Evolutionary conservation across 345 rosid genomes (phyloP).

Genomic region (Gossypium herbaceum): DNA sequence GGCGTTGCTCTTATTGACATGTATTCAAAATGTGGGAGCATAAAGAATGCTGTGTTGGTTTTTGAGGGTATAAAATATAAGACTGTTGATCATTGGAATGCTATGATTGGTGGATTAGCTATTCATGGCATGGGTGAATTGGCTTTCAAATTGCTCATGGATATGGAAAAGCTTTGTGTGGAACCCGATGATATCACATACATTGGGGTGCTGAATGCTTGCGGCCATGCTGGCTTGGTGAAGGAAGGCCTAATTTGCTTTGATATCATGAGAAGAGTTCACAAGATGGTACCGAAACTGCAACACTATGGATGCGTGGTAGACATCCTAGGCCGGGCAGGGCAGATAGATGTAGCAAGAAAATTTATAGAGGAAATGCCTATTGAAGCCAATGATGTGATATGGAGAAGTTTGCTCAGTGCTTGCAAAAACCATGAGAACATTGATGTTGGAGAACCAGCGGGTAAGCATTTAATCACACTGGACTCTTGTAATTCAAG

Average conservation of each 20-base stretch:
- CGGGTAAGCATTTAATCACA: constrained; percentile 33
- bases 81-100: constrained; percentile 55
- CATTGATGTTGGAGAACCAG: constrained; percentile 43
- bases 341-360: constrained; percentile 43
- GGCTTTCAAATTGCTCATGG: constrained; percentile 38
- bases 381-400: constrained; percentile 36
- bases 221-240: constrained; percentile 61
- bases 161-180: constrained; percentile 34
- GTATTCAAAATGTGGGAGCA: constrained; percentile 55
- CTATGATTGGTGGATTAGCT: constrained; percentile 56
- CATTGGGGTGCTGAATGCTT: constrained; percentile 51
- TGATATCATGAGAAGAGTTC: constrained; percentile 46
- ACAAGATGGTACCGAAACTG: constrained; percentile 43
- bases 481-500: constrained; percentile 36
- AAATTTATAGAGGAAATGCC: constrained; percentile 42
- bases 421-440: constrained; percentile 49
- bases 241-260: constrained; percentile 50
- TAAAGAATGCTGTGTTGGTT: constrained; percentile 43
- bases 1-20: constrained; percentile 59
- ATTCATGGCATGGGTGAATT: constrained; percentile 47
- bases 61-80: constrained; percentile 34
- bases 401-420: constrained; percentile 49
- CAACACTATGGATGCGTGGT: constrained; percentile 60
- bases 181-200: constrained; percentile 52
- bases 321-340: constrained; percentile 51